Percentiles rank a stretch among this genome's conserved stretches.
Evolutionary conservation across 345 rosid genomes (phyloP).

Genomic region (Psidium guajava): DNA sequence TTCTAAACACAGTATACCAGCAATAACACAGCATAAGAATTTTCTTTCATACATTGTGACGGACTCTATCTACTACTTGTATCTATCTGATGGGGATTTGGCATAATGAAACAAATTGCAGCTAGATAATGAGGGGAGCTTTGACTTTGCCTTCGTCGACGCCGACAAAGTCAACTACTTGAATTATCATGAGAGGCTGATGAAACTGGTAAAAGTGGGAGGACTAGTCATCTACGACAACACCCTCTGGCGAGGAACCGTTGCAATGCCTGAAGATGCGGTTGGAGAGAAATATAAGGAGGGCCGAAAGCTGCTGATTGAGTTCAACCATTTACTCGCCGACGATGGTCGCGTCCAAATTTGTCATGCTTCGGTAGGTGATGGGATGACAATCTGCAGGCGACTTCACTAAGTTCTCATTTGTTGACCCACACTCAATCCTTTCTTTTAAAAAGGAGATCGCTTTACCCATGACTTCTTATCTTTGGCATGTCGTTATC

Average conservation of each 20-base stretch:
- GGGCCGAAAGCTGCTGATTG: slow-evolving; percentile 13
- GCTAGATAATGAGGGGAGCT: slow-evolving; percentile 27
- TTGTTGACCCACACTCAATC: not conserved
- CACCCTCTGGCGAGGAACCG: slow-evolving; percentile 36
- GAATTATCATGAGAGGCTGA: slow-evolving; percentile 33
- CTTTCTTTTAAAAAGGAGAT: not conserved
- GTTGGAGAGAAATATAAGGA: slow-evolving; percentile 5
- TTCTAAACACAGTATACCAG: not conserved
- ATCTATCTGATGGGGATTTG: not conserved
- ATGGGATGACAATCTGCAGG: slow-evolving; percentile 56
- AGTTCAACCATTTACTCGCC: slow-evolving; percentile 34
- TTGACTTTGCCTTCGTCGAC: slow-evolving; percentile 42
- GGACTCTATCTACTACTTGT: not conserved
- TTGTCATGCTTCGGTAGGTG: slow-evolving; percentile 50
- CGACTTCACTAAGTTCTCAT: not conserved
- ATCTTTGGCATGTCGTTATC: not conserved
- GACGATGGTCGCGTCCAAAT: slow-evolving; percentile 44
- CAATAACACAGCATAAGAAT: no score
- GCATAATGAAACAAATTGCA: not conserved
- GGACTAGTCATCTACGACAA: slow-evolving; percentile 32
- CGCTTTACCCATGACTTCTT: not conserved
- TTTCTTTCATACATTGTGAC: no score
- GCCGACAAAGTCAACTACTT: slow-evolving; percentile 32
- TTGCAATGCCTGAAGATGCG: slow-evolving; percentile 14
- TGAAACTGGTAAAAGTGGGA: slow-evolving; percentile 30